phyloP scores from a whole-genome alignment of 108 stramenopile species.

The Fragilaria crotonensis region DNA sequence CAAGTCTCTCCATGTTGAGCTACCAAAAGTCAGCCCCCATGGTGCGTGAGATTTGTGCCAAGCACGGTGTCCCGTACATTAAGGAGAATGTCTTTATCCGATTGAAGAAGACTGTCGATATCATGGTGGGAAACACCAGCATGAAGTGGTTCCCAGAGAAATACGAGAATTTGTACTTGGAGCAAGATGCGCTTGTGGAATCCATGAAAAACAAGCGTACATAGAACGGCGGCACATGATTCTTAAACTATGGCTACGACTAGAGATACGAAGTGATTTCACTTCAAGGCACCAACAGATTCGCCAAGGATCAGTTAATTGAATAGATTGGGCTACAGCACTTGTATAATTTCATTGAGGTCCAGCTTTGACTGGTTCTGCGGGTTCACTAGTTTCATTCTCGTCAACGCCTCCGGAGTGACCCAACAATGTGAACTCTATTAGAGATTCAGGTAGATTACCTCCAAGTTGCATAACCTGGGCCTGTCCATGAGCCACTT shows the following conservation, averaged over 20 bases:
- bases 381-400: no score
- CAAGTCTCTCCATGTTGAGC: conserved; percentile 73
- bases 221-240: no score
- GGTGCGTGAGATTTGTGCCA: conserved; percentile 67
- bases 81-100: conserved; percentile 76
- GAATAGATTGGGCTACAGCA: no score
- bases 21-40: conserved; percentile 78
- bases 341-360: no score
- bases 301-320: no score
- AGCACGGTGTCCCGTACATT: conserved; percentile 86
- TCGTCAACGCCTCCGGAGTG: no score
- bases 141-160: conserved; percentile 81
- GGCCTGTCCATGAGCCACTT: conserved; percentile 47
- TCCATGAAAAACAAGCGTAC: conserved; percentile 4
- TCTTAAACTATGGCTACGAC: no score
- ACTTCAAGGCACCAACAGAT: no score
- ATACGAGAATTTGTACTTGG: conserved; percentile 53
- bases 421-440: conserved; percentile 4
- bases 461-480: conserved; percentile 79
- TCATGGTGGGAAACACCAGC: conserved; percentile 73
- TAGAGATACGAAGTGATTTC: no score
- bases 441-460: conserved; percentile 22
- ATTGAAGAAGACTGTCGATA: conserved; percentile 73
- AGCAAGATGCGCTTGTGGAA: conserved; percentile 39
- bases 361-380: no score